These are phyloP conservation scores for Exophiala calicioides DNA, from an alignment of 2,329 filamentous ascomycete species.

Conservation along the genomic window DNA sequence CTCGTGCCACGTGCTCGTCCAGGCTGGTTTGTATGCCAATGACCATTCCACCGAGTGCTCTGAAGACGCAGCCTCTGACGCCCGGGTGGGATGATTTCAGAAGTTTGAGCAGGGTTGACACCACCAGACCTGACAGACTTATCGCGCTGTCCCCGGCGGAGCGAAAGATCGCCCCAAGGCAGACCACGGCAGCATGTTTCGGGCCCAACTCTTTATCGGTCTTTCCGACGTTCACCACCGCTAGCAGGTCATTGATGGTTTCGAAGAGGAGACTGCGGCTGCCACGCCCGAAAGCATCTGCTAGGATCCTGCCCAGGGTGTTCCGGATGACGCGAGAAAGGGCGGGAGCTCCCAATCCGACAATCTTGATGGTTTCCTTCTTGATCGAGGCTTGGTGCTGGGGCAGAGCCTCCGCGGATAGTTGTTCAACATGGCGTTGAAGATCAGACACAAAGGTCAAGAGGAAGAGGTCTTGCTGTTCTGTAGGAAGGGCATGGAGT, in stretches of 20 bases:
- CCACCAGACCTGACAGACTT: conserved; percentile 74
- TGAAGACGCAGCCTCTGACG: conserved; percentile 75
- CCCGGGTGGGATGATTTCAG: conserved; percentile 83
- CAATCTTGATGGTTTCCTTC: conserved; percentile 89
- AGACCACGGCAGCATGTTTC: conserved; percentile 85
- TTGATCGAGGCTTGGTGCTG: conserved; percentile 90
- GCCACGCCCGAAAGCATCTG: conserved; percentile 77
- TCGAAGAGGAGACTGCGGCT: conserved; percentile 92
- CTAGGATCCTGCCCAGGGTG: conserved; percentile 81
- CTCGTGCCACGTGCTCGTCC: conserved; percentile 81
- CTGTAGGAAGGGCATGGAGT: conserved; percentile 82
- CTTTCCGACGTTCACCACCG: conserved; percentile 72
- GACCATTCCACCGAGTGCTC: conserved; percentile 72
- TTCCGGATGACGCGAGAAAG: conserved; percentile 88
- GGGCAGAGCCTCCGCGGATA: conserved; percentile 78
- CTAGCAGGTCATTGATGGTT: conserved; percentile 83
- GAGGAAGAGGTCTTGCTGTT: conserved; percentile 94
- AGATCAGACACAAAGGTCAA: conserved; percentile 84
- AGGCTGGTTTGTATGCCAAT: conserved; percentile 73
- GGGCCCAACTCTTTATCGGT: conserved; percentile 73
- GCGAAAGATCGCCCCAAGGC: conserved; percentile 84
- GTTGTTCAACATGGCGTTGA: conserved; percentile 72
- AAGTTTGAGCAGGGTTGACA: conserved; percentile 71
- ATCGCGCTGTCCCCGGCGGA: conserved; percentile 93
- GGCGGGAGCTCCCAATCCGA: conserved; percentile 76